Evolutionary conservation across 306 rosid genomes (phyloP).

Genomic region (Trifolium pratense): DNA sequence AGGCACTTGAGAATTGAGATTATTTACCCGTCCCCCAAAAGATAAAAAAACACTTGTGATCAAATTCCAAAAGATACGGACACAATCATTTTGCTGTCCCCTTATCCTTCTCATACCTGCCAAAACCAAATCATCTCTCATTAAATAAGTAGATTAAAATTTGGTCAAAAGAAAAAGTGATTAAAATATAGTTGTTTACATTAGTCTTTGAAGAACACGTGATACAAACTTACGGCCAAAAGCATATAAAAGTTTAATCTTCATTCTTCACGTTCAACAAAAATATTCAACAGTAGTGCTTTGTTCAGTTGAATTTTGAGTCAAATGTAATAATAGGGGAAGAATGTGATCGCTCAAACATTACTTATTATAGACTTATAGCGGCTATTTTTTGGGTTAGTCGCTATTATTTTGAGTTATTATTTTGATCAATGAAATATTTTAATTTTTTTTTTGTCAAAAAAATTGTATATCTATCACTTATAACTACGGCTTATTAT

Average conservation of each 20-base stretch:
- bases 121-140: neutral
- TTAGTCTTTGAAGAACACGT: slow-evolving; percentile 6
- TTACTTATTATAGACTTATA: too few species aligned
- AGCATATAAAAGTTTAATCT: neutral
- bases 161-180: neutral
- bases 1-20: too few species aligned
- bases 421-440: too few species aligned
- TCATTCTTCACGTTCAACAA: neutral
- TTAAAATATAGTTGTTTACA: neutral
- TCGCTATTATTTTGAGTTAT: too few species aligned
- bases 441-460: too few species aligned
- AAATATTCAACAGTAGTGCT: neutral
- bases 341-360: too few species aligned
- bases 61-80: neutral
- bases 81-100: neutral
- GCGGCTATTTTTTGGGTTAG: too few species aligned
- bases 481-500: too few species aligned
- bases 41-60: neutral
- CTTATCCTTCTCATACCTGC: neutral
- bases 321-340: too few species aligned
- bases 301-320: neutral
- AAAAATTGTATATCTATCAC: too few species aligned
- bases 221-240: neutral
- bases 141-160: neutral
- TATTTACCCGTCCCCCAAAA: too few species aligned